phyloP scores from a whole-genome alignment of 2,329 filamentous ascomycete species.

The Trichoderma harzianum region DNA sequence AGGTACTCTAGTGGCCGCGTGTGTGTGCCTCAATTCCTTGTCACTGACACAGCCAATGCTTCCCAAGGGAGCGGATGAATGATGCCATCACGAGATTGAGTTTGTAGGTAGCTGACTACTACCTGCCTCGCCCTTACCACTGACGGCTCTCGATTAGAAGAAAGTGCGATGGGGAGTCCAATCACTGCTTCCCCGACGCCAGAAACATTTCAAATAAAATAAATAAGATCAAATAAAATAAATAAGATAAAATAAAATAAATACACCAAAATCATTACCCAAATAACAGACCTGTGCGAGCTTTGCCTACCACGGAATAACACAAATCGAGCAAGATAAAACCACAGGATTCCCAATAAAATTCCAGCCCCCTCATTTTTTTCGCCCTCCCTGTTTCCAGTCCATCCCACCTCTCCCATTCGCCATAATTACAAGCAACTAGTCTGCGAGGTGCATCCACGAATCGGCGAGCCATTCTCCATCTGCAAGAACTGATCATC shows the following conservation, averaged over 20 bases:
- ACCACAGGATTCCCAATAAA: background rate
- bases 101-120: background rate
- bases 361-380: background rate
- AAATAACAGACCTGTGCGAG: background rate
- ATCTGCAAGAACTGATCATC: constrained; percentile 18
- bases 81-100: constrained; percentile 1
- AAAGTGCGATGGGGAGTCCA: background rate
- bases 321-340: background rate
- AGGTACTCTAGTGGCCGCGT: background rate
- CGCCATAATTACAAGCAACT: constrained; percentile 1
- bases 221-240: background rate
- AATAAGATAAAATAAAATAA: background rate
- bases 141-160: background rate
- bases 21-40: background rate
- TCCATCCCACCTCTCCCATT: background rate
- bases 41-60: background rate
- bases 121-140: background rate
- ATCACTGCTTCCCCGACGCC: background rate
- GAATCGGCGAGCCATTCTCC: constrained; percentile 9
- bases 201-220: background rate
- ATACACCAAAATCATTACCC: background rate
- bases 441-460: background rate
- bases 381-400: background rate
- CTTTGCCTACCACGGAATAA: background rate
- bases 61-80: background rate